These are phyloP conservation scores for Ophiostoma sp. DNA, from an alignment of 2,329 filamentous ascomycete species.

Conservation along the genomic window DNA sequence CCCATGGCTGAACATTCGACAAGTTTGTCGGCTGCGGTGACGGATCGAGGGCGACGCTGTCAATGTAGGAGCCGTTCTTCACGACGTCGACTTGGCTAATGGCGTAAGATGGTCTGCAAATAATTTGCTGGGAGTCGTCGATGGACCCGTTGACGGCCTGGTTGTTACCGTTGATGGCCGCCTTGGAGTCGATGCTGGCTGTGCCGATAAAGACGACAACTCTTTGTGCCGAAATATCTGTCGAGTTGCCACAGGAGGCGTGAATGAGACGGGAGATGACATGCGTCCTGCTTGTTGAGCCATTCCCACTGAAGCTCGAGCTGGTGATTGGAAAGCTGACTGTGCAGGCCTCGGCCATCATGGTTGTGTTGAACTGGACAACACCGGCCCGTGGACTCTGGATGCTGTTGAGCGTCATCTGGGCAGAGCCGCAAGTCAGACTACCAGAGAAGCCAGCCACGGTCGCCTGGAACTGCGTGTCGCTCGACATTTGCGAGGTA, in stretches of 20 bases:
- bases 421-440: constrained; percentile 38
- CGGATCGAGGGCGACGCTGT: constrained; percentile 27
- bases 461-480: constrained; percentile 35
- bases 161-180: constrained; percentile 13
- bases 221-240: constrained; percentile 29
- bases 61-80: constrained; percentile 32
- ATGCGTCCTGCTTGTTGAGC: constrained; percentile 23
- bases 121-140: constrained; percentile 33
- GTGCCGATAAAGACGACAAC: constrained; percentile 34
- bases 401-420: constrained; percentile 34
- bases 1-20: constrained; percentile 32
- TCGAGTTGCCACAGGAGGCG: neutral
- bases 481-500: constrained; percentile 29
- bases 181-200: constrained; percentile 25
- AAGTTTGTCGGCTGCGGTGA: constrained; percentile 26
- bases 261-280: constrained; percentile 32
- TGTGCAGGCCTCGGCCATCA: constrained; percentile 29
- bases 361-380: constrained; percentile 36
- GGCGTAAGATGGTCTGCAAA: constrained; percentile 35
- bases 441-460: constrained; percentile 41
- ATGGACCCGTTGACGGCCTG: constrained; percentile 31
- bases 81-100: constrained; percentile 32
- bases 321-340: neutral
- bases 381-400: constrained; percentile 28
- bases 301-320: neutral